Percentiles rank a stretch among this genome's conserved stretches.
Conservation (phyloP, 176 grass and related monocot genomes). For the Aegilops tauschii region DNA sequence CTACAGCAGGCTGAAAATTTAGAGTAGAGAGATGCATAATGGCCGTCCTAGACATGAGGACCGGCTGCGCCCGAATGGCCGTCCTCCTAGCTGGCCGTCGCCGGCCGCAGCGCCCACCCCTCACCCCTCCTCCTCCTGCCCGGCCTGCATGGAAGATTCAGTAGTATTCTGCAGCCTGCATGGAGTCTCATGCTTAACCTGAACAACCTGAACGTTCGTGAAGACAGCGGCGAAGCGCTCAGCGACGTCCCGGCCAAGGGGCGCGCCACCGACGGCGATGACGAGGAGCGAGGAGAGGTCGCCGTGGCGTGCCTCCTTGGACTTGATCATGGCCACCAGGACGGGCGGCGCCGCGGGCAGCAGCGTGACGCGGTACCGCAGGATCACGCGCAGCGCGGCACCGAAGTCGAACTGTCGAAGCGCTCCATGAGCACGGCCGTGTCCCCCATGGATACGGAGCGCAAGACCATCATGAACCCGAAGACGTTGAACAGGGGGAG, state of each 20-base stretch:
- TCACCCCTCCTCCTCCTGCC: too few relatives aligned
- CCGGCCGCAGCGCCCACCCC: too few relatives aligned
- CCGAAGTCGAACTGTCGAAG: constrained; percentile 40
- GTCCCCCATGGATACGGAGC: constrained; percentile 56
- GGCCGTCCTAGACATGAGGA: too few relatives aligned
- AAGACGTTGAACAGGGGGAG: constrained; percentile 77
- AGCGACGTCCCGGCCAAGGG: constrained; percentile 61
- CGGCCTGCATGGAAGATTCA: too few relatives aligned
- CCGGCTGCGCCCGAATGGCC: too few relatives aligned
- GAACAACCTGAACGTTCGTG: constrained; percentile 53
- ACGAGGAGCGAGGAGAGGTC: constrained; percentile 66
- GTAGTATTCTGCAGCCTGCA: not conserved
- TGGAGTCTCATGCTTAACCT: constrained; percentile 42
- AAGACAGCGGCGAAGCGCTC: constrained; percentile 61
- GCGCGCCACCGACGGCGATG: constrained; percentile 64
- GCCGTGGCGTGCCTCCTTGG: constrained; percentile 43
- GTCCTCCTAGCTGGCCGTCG: too few relatives aligned
- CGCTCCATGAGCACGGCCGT: constrained; percentile 79
- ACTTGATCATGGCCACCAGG: constrained; percentile 67
- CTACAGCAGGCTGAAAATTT: too few relatives aligned
- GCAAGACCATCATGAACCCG: constrained; percentile 66
- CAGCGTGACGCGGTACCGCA: constrained; percentile 57
- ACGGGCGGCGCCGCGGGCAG: constrained; percentile 62
- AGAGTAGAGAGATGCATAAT: too few relatives aligned
- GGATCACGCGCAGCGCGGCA: constrained; percentile 47